Evolutionary conservation across 1,284 basidiomycete species (phyloP).

Genomic region (Rhodotorula sp.): DNA sequence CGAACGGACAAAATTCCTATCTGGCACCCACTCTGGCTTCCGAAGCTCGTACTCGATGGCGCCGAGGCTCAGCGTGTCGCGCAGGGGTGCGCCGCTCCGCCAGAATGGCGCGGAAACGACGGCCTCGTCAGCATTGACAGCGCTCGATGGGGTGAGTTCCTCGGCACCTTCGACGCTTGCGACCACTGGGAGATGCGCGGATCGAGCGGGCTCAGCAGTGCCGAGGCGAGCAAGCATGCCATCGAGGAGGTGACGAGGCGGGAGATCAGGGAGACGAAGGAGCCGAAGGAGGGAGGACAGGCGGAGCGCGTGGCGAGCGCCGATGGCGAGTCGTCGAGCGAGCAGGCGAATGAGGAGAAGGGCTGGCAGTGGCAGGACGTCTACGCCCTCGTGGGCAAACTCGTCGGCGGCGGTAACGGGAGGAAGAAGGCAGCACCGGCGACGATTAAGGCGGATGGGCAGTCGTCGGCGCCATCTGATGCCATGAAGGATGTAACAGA

Average conservation of each 20-base stretch:
- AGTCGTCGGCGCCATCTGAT: neutral
- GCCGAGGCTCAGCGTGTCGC: slow-evolving; percentile 62
- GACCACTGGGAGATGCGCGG: slow-evolving; percentile 98
- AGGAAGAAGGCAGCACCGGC: slow-evolving; percentile 7
- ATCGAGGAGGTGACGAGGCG: slow-evolving; percentile 29
- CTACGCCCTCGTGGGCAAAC: slow-evolving; percentile 31
- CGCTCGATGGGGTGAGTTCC: slow-evolving; percentile 84
- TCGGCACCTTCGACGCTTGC: slow-evolving; percentile 83
- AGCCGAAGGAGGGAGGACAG: slow-evolving; percentile 20
- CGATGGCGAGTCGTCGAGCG: neutral
- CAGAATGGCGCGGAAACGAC: slow-evolving; percentile 80
- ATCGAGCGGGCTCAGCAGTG: slow-evolving; percentile 54
- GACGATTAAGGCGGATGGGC: neutral
- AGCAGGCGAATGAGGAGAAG: slow-evolving; percentile 17
- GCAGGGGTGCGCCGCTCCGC: slow-evolving; percentile 48
- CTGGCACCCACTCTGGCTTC: slow-evolving; percentile 95
- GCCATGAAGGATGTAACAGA: neutral
- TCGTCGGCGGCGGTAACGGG: slow-evolving; percentile 6
- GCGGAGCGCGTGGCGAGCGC: slow-evolving; percentile 20
- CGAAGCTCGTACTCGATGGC: slow-evolving; percentile 85
- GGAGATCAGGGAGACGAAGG: slow-evolving; percentile 26
- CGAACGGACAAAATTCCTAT: slow-evolving; percentile 69
- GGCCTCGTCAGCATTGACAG: slow-evolving; percentile 86
- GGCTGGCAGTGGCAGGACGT: slow-evolving; percentile 41
- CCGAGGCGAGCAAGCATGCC: slow-evolving; percentile 33